Base-by-base conservation (phyloP, 2,329 filamentous ascomycete species). In the Neofusicoccum ribis region DNA sequence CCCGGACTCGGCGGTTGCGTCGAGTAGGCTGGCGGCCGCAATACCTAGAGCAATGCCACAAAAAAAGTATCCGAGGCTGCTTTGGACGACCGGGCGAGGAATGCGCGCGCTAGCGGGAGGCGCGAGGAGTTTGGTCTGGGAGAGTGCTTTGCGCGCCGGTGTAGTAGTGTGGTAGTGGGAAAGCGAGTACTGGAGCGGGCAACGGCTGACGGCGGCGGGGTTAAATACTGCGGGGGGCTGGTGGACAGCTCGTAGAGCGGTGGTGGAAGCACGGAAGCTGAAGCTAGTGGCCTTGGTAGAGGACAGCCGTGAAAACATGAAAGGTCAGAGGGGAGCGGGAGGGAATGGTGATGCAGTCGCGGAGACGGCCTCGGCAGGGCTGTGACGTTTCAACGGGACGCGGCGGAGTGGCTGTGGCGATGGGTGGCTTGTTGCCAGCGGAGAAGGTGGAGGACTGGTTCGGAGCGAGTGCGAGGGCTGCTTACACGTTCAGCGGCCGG, bases 21-120 rank as follows among this genome's bases (percentile, higher is more conserved):
- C 68, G 31, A 77, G 51, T 20, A 73, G 72, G 65, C 76, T 70
- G 67, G 73, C 72, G 66, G 76, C 70, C 34, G 74, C 72, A 70
- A 78, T 68, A 46, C 71, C 71, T 63, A 75, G 58, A 23, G 76
- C 69, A 52, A 76, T 67, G 39, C 68, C 71, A 50, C 73, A 72
- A 67, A 72, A 72, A 15, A 72, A 54, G 36, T 67, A 69, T 46
- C 70, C 68, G 36, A 71, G 71, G 66, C 75, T 77, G 20, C 58
- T 63, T 31, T 65, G 44, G n/a, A 41, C 46, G 14, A 54, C 63
- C 31, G 51, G 34, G 5, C 63, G 43, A 12, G 44, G 31, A 60
- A 36, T 47, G 43, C 31, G 41, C 43, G 56, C 17, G 47, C 31
- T 47, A 8, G 56, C n/a, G 31, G 56, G 15, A 31, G n/a, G 27